Conservation (phyloP, 805 yeast genomes). For the Monosporozyma aerobia region DNA sequence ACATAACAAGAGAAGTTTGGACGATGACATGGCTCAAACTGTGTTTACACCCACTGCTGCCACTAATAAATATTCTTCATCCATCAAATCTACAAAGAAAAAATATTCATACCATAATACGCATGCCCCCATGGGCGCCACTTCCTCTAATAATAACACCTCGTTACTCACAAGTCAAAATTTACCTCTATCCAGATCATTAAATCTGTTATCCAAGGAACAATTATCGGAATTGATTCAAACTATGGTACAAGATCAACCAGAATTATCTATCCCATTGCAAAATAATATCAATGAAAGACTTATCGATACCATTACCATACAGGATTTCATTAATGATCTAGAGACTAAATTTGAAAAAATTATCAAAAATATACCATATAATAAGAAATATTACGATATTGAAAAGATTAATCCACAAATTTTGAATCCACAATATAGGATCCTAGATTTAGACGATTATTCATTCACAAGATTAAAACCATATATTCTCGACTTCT, state of each 20-base stretch:
- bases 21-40: background rate
- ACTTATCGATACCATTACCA: background rate
- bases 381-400: slow-evolving; percentile 16
- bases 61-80: background rate
- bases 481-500: slow-evolving; percentile 23
- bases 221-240: slow-evolving; percentile 19
- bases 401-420: background rate
- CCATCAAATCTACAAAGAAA: background rate
- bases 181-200: slow-evolving; percentile 25
- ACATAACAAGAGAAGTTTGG: background rate
- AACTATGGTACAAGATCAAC: slow-evolving; percentile 12
- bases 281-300: background rate
- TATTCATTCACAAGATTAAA: slow-evolving; percentile 31
- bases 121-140: slow-evolving; percentile 1
- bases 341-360: slow-evolving; percentile 18
- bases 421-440: background rate
- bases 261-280: slow-evolving; percentile 16
- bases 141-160: background rate
- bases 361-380: slow-evolving; percentile 23
- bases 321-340: slow-evolving; percentile 15
- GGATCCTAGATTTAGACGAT: slow-evolving; percentile 19
- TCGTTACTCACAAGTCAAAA: slow-evolving; percentile 23
- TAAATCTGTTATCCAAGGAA: slow-evolving; percentile 27
- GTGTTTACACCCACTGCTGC: background rate
- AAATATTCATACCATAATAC: slow-evolving; percentile 1